Evolutionary conservation across 2,329 filamentous ascomycete species (phyloP).

Genomic region (Colletotrichum paranaense): DNA sequence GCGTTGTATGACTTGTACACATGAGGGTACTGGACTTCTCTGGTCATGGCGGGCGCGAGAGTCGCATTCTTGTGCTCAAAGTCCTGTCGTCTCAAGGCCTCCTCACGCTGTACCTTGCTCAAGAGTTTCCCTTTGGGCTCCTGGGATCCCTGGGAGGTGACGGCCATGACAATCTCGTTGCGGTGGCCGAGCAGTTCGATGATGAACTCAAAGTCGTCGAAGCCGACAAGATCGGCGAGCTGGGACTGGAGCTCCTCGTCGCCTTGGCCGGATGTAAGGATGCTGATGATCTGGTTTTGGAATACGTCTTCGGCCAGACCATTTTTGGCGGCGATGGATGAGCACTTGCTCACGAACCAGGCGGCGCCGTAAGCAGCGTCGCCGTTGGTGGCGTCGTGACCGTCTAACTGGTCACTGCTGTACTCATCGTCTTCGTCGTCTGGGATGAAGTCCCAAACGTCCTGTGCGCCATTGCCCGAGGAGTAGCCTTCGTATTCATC

Average conservation of each 20-base stretch:
- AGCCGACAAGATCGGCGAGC: conserved; percentile 90
- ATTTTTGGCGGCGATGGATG: conserved; percentile 72
- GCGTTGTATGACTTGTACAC: conserved; percentile 88
- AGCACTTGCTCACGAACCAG: conserved; percentile 81
- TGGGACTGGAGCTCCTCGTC: conserved; percentile 93
- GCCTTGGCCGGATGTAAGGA: conserved; percentile 73
- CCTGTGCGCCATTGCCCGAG: conserved; percentile 74
- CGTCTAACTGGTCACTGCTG: conserved; percentile 65
- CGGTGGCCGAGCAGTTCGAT: conserved; percentile 89
- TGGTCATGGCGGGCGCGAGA: conserved; percentile 77
- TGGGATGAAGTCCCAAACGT: conserved; percentile 94
- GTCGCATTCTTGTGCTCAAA: conserved; percentile 83
- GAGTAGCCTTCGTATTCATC: conserved; percentile 70
- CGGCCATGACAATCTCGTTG: conserved; percentile 69
- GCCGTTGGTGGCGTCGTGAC: conserved; percentile 44
- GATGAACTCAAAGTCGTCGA: conserved; percentile 92
- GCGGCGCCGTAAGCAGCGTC: conserved; percentile 61
- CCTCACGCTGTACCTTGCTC: conserved; percentile 81
- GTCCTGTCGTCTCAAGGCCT: conserved; percentile 80
- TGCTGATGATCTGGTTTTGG: conserved; percentile 79
- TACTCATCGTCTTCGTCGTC: conserved; percentile 74
- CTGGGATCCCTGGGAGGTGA: conserved; percentile 47
- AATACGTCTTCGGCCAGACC: conserved; percentile 78
- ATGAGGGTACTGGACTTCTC: conserved; percentile 87
- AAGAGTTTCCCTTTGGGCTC: conserved; percentile 68